Conservation (phyloP, 139 green algal genomes). For the Zygnema circumcarinatum region DNA sequence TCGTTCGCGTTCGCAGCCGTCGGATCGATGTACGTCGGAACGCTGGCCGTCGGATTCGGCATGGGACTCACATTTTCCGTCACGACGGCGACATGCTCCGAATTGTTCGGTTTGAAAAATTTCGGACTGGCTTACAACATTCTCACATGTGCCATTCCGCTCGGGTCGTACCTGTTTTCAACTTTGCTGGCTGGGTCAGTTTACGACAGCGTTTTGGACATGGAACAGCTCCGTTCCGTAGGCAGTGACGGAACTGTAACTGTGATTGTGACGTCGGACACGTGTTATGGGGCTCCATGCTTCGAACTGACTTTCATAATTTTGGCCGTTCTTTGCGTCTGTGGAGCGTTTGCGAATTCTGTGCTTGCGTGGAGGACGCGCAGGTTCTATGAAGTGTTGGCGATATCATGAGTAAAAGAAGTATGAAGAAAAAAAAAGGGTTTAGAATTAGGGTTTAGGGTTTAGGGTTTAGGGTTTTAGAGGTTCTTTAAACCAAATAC, state of each 20-base stretch:
- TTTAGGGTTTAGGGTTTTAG: no score
- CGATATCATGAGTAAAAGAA: no score
- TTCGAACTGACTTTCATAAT: slow-evolving; percentile 41
- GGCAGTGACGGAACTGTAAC: neutral
- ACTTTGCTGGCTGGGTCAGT: slow-evolving; percentile 9
- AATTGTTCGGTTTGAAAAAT: slow-evolving; percentile 71
- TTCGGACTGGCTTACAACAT: slow-evolving; percentile 59
- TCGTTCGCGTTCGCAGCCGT: slow-evolving; percentile 14
- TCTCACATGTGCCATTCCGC: slow-evolving; percentile 26
- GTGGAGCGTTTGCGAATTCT: slow-evolving; percentile 8
- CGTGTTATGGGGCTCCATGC: slow-evolving; percentile 21
- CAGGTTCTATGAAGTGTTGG: slow-evolving; percentile 25
- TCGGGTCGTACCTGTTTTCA: slow-evolving; percentile 45
- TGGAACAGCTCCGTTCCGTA: neutral
- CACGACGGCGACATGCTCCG: slow-evolving; percentile 70
- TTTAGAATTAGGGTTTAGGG: no score
- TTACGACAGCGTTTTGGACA: slow-evolving; percentile 17
- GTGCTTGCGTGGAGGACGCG: slow-evolving; percentile 8
- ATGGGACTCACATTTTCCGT: slow-evolving; percentile 81
- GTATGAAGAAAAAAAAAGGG: no score
- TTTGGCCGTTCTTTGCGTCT: slow-evolving; percentile 27
- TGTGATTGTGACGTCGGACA: neutral
- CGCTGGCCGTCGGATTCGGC: slow-evolving; percentile 67
- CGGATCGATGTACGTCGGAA: slow-evolving; percentile 62
- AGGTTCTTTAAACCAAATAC: no score